Evolutionary conservation across 768 basidiomycete species (phyloP).

Genomic region (Leccinellum rugosiceps): DNA sequence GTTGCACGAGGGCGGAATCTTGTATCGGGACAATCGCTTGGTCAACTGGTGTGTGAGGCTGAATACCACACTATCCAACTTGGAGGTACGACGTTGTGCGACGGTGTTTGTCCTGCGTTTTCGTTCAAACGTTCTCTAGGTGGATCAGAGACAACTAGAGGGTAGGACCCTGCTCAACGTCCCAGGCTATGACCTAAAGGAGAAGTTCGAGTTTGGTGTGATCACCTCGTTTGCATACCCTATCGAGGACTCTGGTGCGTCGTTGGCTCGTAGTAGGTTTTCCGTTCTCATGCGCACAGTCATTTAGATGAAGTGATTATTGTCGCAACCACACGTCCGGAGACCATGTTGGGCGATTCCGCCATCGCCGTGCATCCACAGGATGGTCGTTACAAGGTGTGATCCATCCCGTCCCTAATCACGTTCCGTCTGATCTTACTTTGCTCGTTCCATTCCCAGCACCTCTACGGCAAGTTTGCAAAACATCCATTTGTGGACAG

Average conservation of each 20-base stretch:
- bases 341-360: conserved; percentile 98
- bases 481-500: conserved; percentile 86
- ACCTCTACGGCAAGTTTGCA: conserved; percentile 91
- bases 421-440: background rate
- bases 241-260: conserved; percentile 77
- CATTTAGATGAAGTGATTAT: conserved; percentile 79
- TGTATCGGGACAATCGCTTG: conserved; percentile 94
- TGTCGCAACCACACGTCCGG: conserved; percentile 96
- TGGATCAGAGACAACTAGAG: conserved; percentile 86
- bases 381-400: conserved; percentile 81
- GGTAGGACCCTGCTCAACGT: conserved; percentile 86
- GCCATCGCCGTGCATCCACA: conserved; percentile 96
- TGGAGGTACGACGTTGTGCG: conserved; percentile 64
- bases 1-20: conserved; percentile 84
- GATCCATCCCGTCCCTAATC: background rate
- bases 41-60: conserved; percentile 98
- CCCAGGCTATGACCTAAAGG: conserved; percentile 93
- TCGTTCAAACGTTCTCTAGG: conserved; percentile 40
- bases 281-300: background rate
- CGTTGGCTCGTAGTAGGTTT: background rate
- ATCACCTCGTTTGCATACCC: conserved; percentile 95
- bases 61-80: conserved; percentile 96
- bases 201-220: conserved; percentile 95
- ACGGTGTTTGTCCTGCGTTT: background rate
- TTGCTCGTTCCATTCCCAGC: conserved; percentile 46